Conservation (phyloP, 23 red algal species). For the Chondrus crispus region DNA sequence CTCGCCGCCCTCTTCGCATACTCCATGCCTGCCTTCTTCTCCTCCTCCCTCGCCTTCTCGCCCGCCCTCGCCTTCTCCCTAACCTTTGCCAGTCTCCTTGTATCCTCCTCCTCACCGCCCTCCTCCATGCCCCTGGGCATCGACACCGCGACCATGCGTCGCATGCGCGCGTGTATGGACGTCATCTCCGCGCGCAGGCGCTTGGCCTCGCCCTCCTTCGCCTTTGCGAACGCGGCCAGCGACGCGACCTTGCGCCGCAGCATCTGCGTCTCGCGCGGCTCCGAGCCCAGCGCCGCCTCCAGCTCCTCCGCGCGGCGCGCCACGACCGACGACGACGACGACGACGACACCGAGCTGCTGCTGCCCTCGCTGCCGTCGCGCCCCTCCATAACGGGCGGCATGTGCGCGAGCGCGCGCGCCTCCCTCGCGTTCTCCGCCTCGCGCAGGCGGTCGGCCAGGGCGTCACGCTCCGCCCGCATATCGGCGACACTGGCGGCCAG, state of each 20-base stretch:
- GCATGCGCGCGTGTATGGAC: slow-evolving; percentile 38
- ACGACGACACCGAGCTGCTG: not conserved
- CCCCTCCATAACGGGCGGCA: not conserved
- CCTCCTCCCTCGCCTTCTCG: not conserved
- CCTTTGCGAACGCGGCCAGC: not conserved
- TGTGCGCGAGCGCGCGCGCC: not conserved
- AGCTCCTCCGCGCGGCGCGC: not conserved
- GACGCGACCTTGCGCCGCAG: not conserved
- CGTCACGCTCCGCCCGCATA: not conserved
- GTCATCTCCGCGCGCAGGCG: slow-evolving; percentile 23
- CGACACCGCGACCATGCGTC: slow-evolving; percentile 25
- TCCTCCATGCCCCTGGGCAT: slow-evolving; percentile 44
- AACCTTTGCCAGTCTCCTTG: slow-evolving; percentile 3
- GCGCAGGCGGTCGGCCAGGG: not conserved
- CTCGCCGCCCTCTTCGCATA: slow-evolving; percentile 6
- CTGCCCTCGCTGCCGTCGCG: not conserved
- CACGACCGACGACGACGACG: not conserved
- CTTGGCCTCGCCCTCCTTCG: not conserved
- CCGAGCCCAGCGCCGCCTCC: not conserved
- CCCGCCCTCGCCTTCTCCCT: not conserved
- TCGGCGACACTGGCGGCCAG: not conserved
- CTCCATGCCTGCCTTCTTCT: no score
- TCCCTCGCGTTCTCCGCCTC: not conserved
- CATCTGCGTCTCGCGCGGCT: not conserved
- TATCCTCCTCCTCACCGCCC: slow-evolving; percentile 21